Evolutionary conservation across 306 rosid genomes (phyloP), one percentile per base, ranked within the genome.

Genomic region (Malus domestica): DNA sequence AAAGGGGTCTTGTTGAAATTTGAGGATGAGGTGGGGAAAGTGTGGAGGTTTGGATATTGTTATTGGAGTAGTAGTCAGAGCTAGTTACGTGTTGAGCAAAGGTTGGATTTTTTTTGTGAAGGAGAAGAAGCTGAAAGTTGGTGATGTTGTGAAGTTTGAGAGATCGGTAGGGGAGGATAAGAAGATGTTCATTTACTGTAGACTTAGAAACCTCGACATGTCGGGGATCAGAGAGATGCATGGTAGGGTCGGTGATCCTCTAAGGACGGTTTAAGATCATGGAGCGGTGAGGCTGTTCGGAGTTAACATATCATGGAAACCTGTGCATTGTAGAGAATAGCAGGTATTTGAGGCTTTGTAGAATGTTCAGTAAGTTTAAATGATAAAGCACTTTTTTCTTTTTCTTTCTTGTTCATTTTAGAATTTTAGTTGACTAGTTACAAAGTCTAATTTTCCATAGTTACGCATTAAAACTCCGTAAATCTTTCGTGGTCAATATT

Each of bases 1-100:
- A 76, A 79, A 33, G 84, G 86, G 10, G 32, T 82, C 67, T 42
- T 79, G 11, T 8, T 85, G 64, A 81, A 68, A 59, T 73, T 84
- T 5, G 83, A 80, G 76, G 84, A 84, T 60, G 57, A 25, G 20
- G 55, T 49, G n/a, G 83, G 83, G 74, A 81, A 81, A 33, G 75
- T 82, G 1, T 85, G 88, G 88, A 77, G 86, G 2, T 38, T 38
- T 38, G 10, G 42, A 38, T 38, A 7, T 38, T 38, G 9, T 38
- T 38, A 38, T 38, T 38, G 9, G 10, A 38, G 42, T 38, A 38
- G 42, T 38, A 38, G 42, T 38, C 42, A 38, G 9, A 38, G 10
- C 42, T 38, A 38, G 9, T 38, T 6, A 38, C 1, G 9, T 38
- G 42, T 38, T 38, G 42, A 38, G 42, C 42, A 38, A 38, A 38